Conservation (phyloP, 2,329 filamentous ascomycete species). For the Ambrosiella beaveri region DNA sequence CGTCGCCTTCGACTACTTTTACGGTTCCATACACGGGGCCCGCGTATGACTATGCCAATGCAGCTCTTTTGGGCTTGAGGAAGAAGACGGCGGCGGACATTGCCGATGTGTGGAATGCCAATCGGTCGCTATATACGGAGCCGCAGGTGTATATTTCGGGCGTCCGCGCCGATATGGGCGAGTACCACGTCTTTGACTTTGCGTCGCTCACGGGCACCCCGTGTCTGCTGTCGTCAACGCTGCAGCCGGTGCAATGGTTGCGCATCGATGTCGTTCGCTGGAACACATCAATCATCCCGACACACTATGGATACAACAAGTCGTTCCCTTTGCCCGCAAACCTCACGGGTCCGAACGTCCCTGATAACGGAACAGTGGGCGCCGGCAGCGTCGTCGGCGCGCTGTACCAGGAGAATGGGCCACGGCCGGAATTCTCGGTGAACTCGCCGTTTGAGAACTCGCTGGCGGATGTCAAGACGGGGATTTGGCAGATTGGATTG, state of each 20-base stretch:
- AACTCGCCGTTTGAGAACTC: conserved; percentile 1
- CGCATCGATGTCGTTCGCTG: conserved; percentile 5
- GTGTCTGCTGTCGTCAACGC: neutral
- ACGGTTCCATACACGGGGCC: conserved; percentile 6
- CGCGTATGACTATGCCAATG: conserved; percentile 6
- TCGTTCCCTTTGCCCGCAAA: neutral
- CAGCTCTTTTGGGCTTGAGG: neutral
- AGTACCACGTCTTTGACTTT: conserved; percentile 1
- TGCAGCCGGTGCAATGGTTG: conserved; percentile 1
- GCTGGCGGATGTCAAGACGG: neutral
- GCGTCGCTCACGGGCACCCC: neutral
- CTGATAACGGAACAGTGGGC: neutral
- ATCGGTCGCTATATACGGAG: conserved; percentile 1
- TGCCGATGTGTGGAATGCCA: neutral
- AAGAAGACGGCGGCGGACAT: neutral
- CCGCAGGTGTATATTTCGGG: conserved; percentile 3
- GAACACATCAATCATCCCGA: conserved; percentile 5
- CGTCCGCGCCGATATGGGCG: neutral
- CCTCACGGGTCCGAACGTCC: neutral
- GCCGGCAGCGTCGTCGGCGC: neutral
- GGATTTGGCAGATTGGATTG: neutral
- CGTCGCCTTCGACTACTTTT: neutral
- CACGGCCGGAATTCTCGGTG: neutral
- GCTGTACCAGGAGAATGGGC: neutral
- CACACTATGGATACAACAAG: conserved; percentile 1